Conservation (phyloP, 345 rosid genomes). For the Viola odorata region DNA sequence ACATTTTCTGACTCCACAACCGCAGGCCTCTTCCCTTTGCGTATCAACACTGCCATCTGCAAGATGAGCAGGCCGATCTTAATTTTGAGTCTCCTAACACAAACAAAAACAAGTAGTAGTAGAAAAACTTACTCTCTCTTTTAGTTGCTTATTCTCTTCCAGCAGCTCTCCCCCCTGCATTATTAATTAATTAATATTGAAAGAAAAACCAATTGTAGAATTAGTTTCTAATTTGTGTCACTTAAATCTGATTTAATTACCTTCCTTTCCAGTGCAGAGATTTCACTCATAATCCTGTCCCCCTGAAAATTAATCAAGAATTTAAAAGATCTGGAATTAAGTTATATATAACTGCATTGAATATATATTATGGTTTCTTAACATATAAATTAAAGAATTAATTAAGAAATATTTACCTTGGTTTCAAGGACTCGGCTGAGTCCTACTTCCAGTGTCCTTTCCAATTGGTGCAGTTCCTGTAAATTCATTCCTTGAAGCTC, state of each 20-base stretch:
- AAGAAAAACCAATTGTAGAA: neutral
- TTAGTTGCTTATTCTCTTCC: slow-evolving; percentile 54
- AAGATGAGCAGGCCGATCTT: neutral
- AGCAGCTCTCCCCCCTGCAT: slow-evolving; percentile 46
- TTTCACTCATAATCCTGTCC: slow-evolving; percentile 40
- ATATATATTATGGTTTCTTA: no score
- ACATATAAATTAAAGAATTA: no score
- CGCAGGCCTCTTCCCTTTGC: slow-evolving; percentile 28
- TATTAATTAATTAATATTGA: neutral
- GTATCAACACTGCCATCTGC: slow-evolving; percentile 28
- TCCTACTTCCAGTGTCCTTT: slow-evolving; percentile 19
- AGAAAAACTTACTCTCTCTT: slow-evolving; percentile 32
- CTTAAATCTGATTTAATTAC: slow-evolving; percentile 20
- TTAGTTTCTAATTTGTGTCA: neutral
- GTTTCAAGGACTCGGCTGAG: slow-evolving; percentile 12
- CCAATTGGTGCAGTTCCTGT: slow-evolving; percentile 21
- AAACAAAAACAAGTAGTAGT: no score
- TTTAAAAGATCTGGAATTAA: neutral
- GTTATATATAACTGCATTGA: no score
- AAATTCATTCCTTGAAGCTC: slow-evolving; percentile 18
- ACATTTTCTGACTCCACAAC: slow-evolving; percentile 23
- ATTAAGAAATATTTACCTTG: slow-evolving; percentile 6
- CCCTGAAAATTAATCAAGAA: slow-evolving; percentile 21
- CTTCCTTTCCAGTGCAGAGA: slow-evolving; percentile 43
- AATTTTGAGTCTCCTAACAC: neutral